A percentile compares a stretch with the other conserved stretches of the same genome.
These are phyloP conservation scores for Mycosphaerella sp. DNA, from an alignment of 2,329 filamentous ascomycete genomes.

Conservation along the genomic window DNA sequence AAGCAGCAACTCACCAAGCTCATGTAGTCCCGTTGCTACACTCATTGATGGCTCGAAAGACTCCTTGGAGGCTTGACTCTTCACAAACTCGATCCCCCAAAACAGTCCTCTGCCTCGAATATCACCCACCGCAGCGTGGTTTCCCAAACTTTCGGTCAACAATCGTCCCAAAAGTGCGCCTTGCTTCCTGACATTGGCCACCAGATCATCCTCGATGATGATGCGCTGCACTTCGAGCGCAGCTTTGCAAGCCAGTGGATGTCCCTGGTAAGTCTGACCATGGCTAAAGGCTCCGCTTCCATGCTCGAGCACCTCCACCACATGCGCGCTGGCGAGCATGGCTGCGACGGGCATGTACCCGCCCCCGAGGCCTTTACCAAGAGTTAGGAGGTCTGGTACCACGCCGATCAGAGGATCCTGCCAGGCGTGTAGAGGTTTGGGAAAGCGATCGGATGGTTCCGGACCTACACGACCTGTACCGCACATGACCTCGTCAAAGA, in stretches of 20 bases:
- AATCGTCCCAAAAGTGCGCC: conserved; percentile 46
- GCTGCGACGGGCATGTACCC: conserved; percentile 59
- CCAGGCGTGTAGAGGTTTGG: conserved; percentile 52
- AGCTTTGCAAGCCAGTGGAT: conserved; percentile 54
- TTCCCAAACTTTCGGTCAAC: conserved; percentile 41
- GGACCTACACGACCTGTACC: conserved; percentile 56
- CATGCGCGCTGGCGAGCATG: conserved; percentile 49
- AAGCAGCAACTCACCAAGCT: conserved; percentile 40
- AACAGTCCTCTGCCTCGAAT: conserved; percentile 57
- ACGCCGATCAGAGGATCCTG: conserved; percentile 48
- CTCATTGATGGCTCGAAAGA: conserved; percentile 45
- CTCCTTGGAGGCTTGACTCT: conserved; percentile 49
- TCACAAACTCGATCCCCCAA: conserved; percentile 55
- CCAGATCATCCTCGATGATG: conserved; percentile 51
- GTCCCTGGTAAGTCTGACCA: conserved; percentile 59
- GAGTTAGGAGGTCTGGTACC: conserved; percentile 58
- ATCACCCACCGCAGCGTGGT: conserved; percentile 51
- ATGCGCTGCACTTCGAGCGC: conserved; percentile 58
- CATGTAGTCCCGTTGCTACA: conserved; percentile 47
- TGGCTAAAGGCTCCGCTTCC: conserved; percentile 49
- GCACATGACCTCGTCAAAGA: conserved; percentile 74
- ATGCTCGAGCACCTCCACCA: conserved; percentile 46
- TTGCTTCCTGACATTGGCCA: conserved; percentile 53
- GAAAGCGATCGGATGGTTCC: conserved; percentile 25
- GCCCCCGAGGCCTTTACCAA: conserved; percentile 61